Percentiles rank a stretch among this genome's conserved stretches.
These are phyloP conservation scores for Fusarium sp. DNA, from an alignment of 2,329 filamentous ascomycete species.

Conservation along the genomic window DNA sequence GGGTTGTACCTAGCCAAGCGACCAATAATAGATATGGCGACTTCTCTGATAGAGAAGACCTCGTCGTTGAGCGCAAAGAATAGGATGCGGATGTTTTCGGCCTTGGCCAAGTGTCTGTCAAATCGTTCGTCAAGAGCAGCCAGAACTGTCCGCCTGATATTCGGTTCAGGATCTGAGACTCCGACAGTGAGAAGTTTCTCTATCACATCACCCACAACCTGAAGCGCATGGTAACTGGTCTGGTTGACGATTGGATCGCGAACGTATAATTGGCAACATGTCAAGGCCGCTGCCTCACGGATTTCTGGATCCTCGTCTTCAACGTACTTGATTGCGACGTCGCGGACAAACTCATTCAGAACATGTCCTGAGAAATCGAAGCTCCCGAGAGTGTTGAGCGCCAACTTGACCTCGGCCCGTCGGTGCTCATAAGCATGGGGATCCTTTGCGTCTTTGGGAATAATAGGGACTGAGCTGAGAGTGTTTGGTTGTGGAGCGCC, in stretches of 20 bases:
- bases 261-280: constrained; percentile 97
- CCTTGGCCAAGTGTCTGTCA: constrained; percentile 95
- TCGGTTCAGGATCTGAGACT: constrained; percentile 89
- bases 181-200: constrained; percentile 95
- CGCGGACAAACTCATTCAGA: constrained; percentile 97
- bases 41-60: constrained; percentile 90
- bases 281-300: constrained; percentile 92
- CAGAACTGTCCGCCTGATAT: constrained; percentile 89
- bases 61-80: constrained; percentile 98
- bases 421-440: constrained; percentile 82
- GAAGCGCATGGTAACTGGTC: constrained; percentile 94
- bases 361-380: constrained; percentile 96
- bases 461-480: constrained; percentile 83
- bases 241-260: constrained; percentile 98
- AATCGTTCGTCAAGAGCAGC: constrained; percentile 92
- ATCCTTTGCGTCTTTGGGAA: constrained; percentile 88
- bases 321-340: constrained; percentile 97
- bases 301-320: constrained; percentile 96
- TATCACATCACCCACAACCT: constrained; percentile 97
- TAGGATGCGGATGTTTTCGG: constrained; percentile 97
- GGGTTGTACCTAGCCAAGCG: constrained; percentile 91
- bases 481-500: constrained; percentile 88
- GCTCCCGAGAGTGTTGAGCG: constrained; percentile 94
- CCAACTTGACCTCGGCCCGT: constrained; percentile 90
- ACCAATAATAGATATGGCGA: constrained; percentile 95